Conservation (phyloP, 1,284 basidiomycete genomes). For the Ceratobasidium sp. region DNA sequence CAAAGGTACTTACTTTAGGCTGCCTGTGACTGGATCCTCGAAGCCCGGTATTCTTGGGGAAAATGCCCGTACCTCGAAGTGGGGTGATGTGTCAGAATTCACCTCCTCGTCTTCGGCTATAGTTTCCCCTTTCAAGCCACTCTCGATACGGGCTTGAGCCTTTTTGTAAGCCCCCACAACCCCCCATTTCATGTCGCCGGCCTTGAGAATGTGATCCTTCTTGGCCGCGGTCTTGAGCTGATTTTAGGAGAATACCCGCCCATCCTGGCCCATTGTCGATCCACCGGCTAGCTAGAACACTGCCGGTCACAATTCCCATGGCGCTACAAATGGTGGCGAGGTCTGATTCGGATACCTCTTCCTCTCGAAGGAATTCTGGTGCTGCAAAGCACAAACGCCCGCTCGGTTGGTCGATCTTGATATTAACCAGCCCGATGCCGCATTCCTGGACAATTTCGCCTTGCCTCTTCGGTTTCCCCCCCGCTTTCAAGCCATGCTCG, state of each 20-base stretch:
- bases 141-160: constrained; percentile 7
- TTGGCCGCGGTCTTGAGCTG: constrained; percentile 28
- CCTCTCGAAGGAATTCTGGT: constrained; percentile 33
- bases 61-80: constrained; percentile 41
- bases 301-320: constrained; percentile 17
- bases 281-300: constrained; percentile 25
- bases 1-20: constrained; percentile 12
- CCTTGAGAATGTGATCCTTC: constrained; percentile 20
- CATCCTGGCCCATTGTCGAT: constrained; percentile 40
- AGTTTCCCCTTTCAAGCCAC: neutral
- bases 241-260: constrained; percentile 35
- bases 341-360: constrained; percentile 1
- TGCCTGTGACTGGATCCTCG: constrained; percentile 41
- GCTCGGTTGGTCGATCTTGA: constrained; percentile 12
- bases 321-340: constrained; percentile 11
- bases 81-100: neutral
- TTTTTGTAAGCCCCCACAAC: constrained; percentile 37
- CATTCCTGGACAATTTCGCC: constrained; percentile 37
- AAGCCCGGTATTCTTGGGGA: constrained; percentile 3
- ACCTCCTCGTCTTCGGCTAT: neutral
- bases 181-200: constrained; percentile 17
- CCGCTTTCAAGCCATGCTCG: constrained; percentile 39
- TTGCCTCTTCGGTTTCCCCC: constrained; percentile 7
- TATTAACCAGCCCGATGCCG: constrained; percentile 31
- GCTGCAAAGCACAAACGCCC: constrained; percentile 26